Evolutionary conservation across 106 monocot genomes (phyloP).

Genomic region (Acanthochlamys bracteata): DNA sequence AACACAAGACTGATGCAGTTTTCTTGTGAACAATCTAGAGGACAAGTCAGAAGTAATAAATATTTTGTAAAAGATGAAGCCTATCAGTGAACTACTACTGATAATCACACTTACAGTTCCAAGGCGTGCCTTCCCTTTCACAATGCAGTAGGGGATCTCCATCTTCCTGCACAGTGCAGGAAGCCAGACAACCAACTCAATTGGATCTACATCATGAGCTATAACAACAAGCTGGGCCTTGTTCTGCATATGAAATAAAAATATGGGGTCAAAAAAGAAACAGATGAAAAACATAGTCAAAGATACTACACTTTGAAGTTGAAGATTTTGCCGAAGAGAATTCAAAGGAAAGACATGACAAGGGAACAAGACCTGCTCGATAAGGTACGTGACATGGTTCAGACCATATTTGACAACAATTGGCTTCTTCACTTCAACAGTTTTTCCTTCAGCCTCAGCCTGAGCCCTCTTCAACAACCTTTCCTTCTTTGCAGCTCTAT

Average conservation of each 20-base stretch:
- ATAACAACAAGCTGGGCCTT: slow-evolving; percentile 68
- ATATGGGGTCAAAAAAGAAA: too few species aligned
- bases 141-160: slow-evolving; percentile 72
- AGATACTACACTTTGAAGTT: too few species aligned
- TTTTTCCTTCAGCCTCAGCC: slow-evolving; percentile 78
- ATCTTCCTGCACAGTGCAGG: slow-evolving; percentile 71
- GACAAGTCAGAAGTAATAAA: not conserved
- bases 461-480: slow-evolving; percentile 84
- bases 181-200: slow-evolving; percentile 63
- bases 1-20: slow-evolving; percentile 14
- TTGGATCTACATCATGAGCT: slow-evolving; percentile 68
- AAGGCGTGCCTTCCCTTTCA: slow-evolving; percentile 56
- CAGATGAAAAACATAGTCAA: too few species aligned
- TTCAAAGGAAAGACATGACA: too few species aligned
- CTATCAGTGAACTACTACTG: too few species aligned
- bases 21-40: slow-evolving; percentile 50
- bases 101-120: slow-evolving; percentile 34
- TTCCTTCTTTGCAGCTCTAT: slow-evolving; percentile 82
- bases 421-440: slow-evolving; percentile 81
- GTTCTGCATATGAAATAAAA: slow-evolving; percentile 22
- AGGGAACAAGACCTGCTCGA: slow-evolving; percentile 46
- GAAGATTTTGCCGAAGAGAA: too few species aligned
- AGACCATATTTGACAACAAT: slow-evolving; percentile 77
- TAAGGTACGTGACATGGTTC: slow-evolving; percentile 72
- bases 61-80: too few species aligned